Percentiles rank a stretch among this genome's conserved stretches.
These are phyloP conservation scores for Monosporascus sp. DNA, from an alignment of 2,329 filamentous ascomycete genomes.

Conservation along the genomic window DNA sequence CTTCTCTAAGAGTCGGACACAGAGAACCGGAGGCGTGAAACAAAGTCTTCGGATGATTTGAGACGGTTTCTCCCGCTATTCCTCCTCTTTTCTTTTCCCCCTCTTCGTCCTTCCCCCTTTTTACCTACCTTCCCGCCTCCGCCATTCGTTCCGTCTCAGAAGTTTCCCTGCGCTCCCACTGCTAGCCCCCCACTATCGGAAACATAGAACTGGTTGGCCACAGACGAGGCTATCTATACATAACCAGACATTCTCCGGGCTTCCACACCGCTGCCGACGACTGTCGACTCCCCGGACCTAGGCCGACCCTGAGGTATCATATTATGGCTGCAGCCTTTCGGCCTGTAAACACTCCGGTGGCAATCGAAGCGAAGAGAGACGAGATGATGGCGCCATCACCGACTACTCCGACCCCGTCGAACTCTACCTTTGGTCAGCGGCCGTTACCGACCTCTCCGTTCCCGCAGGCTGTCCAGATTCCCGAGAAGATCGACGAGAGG, in stretches of 20 bases:
- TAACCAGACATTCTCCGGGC: background rate
- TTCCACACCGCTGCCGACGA: no score
- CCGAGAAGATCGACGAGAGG: conserved; percentile 39
- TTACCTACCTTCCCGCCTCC: conserved; percentile 2
- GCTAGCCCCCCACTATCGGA: conserved; percentile 1
- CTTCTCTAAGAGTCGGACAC: conserved; percentile 3
- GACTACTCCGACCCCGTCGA: conserved; percentile 55
- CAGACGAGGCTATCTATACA: background rate
- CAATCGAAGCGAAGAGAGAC: conserved; percentile 23
- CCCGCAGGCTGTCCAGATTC: conserved; percentile 43
- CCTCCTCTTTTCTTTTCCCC: conserved; percentile 4
- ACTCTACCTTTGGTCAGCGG: conserved; percentile 50
- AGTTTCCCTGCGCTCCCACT: conserved; percentile 10
- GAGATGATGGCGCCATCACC: conserved; percentile 22
- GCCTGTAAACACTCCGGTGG: conserved; percentile 40
- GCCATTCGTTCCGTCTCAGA: conserved; percentile 12
- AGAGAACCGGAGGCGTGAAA: conserved; percentile 5
- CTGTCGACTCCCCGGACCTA: background rate
- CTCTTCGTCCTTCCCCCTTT: conserved; percentile 2
- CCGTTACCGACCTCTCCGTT: conserved; percentile 50
- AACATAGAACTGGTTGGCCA: background rate
- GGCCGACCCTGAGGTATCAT: background rate
- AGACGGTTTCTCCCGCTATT: conserved; percentile 12
- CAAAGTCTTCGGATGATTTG: conserved; percentile 21
- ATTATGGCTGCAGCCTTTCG: conserved; percentile 45